Percentiles rank a stretch among this genome's conserved stretches.
These are phyloP conservation scores for Nitzschia sp. DNA, from an alignment of 108 stramenopile genomes.

Conservation along the genomic window DNA sequence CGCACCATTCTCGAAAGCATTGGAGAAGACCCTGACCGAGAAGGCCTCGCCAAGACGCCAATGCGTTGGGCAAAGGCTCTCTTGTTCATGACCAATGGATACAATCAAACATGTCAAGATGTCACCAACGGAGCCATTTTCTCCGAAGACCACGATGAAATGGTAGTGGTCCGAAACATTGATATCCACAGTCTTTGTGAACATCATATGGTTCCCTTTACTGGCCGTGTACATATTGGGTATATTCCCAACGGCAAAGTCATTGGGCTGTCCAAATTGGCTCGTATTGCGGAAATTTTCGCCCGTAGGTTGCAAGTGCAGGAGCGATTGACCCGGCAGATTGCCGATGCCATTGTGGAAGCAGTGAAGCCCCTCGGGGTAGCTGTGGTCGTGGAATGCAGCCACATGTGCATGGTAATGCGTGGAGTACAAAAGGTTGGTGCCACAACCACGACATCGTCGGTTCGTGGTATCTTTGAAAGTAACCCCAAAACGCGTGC, in stretches of 20 bases:
- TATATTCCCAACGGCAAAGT: slow-evolving; percentile 97
- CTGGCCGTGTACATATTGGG: slow-evolving; percentile 93
- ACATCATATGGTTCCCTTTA: slow-evolving; percentile 99
- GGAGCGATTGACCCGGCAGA: slow-evolving; percentile 94
- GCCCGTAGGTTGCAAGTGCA: slow-evolving; percentile 96
- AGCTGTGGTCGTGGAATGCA: slow-evolving; percentile 95
- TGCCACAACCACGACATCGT: slow-evolving; percentile 87
- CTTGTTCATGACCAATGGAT: slow-evolving; percentile 91
- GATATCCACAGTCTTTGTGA: slow-evolving; percentile 95
- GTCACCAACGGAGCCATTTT: slow-evolving; percentile 94
- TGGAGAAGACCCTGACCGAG: slow-evolving; percentile 93
- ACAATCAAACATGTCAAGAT: slow-evolving; percentile 61
- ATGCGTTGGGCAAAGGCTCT: slow-evolving; percentile 94
- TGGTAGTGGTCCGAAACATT: slow-evolving; percentile 97
- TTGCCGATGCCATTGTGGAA: slow-evolving; percentile 93
- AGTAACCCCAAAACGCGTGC: slow-evolving; percentile 84
- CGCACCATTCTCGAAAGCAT: slow-evolving; percentile 92
- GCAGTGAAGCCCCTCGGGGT: slow-evolving; percentile 92
- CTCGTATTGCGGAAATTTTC: slow-evolving; percentile 92
- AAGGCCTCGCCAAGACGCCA: slow-evolving; percentile 92
- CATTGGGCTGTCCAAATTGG: slow-evolving; percentile 92
- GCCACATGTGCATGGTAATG: slow-evolving; percentile 99
- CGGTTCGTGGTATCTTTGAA: slow-evolving; percentile 90
- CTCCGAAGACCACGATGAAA: slow-evolving; percentile 88
- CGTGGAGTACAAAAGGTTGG: slow-evolving; percentile 94